Conservation (phyloP, 1,139 yeast species). For the Suhomyces kunorum region DNA sequence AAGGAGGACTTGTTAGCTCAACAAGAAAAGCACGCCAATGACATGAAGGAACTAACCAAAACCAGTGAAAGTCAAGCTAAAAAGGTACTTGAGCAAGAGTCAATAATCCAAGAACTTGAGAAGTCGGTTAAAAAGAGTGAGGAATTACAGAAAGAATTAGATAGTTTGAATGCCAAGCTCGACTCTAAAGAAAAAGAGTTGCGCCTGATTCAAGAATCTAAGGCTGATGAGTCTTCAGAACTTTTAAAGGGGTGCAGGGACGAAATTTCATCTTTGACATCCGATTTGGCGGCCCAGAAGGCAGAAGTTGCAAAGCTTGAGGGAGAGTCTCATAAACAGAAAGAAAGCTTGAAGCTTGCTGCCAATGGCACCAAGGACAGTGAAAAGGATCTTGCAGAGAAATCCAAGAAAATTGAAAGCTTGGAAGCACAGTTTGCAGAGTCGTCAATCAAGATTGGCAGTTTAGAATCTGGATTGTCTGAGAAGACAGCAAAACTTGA, state of each 20-base stretch:
- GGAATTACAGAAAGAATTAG: background rate
- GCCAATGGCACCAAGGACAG: background rate
- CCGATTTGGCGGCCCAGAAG: background rate
- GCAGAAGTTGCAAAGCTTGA: background rate
- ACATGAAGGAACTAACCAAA: background rate
- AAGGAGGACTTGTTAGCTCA: slow-evolving; percentile 3
- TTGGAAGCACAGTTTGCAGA: background rate
- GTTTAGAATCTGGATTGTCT: background rate
- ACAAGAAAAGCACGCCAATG: slow-evolving; percentile 1
- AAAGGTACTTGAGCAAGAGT: background rate
- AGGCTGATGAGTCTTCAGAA: background rate
- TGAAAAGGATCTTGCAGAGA: background rate
- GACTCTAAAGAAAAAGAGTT: slow-evolving; percentile 2
- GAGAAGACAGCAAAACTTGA: background rate
- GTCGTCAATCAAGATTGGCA: background rate
- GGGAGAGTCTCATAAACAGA: background rate
- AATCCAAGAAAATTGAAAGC: background rate
- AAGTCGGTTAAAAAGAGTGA: background rate
- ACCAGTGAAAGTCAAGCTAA: background rate
- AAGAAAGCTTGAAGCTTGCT: background rate
- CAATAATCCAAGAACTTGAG: background rate
- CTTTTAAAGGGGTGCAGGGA: background rate
- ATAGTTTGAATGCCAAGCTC: slow-evolving; percentile 4
- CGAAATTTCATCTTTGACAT: background rate
- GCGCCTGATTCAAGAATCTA: background rate